Conservation (phyloP, 1,284 basidiomycete species). For the Pseudozyma thailandica region DNA sequence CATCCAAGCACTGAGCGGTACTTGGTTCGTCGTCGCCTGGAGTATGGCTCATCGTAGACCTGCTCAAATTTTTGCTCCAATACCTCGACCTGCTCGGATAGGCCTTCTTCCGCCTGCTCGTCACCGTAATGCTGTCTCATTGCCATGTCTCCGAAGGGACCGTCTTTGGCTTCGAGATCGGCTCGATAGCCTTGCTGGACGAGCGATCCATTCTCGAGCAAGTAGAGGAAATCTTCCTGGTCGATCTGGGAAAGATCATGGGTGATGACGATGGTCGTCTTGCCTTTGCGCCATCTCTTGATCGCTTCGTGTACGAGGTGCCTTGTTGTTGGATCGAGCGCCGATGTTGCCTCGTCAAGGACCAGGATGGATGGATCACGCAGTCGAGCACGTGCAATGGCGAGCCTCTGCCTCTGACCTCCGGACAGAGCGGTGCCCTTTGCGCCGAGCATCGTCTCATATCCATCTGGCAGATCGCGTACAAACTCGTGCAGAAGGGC, state of each 20-base stretch:
- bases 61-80: constrained; percentile 46
- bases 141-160: constrained; percentile 14
- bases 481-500: constrained; percentile 91
- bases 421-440: constrained; percentile 84
- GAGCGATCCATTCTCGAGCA: constrained; percentile 83
- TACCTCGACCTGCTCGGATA: constrained; percentile 68
- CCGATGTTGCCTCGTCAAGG: constrained; percentile 95
- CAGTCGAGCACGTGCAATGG: constrained; percentile 87
- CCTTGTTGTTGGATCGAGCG: constrained; percentile 87
- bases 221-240: constrained; percentile 85
- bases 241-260: constrained; percentile 90
- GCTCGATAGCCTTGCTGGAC: constrained; percentile 86
- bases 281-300: constrained; percentile 81
- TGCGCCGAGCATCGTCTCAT: constrained; percentile 80
- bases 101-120: background rate
- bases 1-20: constrained; percentile 31
- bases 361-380: constrained; percentile 89
- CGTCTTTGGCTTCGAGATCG: constrained; percentile 74
- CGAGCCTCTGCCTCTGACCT: constrained; percentile 91
- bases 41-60: constrained; percentile 69
- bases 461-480: constrained; percentile 82
- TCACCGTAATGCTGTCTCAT: constrained; percentile 14
- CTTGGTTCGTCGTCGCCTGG: constrained; percentile 53
- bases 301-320: constrained; percentile 89
- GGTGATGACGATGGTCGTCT: constrained; percentile 94